Evolutionary conservation across 1,284 basidiomycete species (phyloP), one percentile per base, ranked within the genome.

Genomic region (Xerocomus minutiporus): DNA sequence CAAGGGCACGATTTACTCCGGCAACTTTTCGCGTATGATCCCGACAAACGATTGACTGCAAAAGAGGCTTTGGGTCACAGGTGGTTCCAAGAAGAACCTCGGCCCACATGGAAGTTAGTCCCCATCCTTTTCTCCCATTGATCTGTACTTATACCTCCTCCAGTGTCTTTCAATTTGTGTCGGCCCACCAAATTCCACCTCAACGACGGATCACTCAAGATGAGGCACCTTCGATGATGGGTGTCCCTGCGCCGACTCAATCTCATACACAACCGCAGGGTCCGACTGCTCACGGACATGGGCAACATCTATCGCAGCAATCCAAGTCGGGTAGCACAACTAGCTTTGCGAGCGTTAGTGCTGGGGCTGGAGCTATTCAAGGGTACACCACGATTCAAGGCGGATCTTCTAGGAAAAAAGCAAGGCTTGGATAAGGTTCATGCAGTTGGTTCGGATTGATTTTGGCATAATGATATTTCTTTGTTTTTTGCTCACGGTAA

Each of bases 1-100:
- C 75, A 74, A 23, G 92, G 89, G 4, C 86, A 89, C 61, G 91
- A 97, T 57, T 82, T 99, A 46, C 82, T 98, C n/a, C 80, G 80
- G 7, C 77, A 81, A 57, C 76, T 96, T 35, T 94, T 97, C 66
- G 81, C 84, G 25, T 99, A 95, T 73, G 93, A 98, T 70, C 96
- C 96, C 0, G 86, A 89, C 57, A 83, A 80, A 59, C 80, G 97
- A 13, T 78, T 97, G 36, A 93, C 88, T 0, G 93, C 94, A 0
- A 80, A 82, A 57, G 83, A 91, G 57, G 88, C 92, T 0, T 73
- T 99, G 1, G 75, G 77, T 13, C 95, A 98, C 68, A 78, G 77
- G 61, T 91, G 88, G 88, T 91, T 91, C 64, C 74, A 80, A 36
- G 86, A 90, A 66, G 88, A 89, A 2, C 88, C 88, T 8, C 73